Percentiles rank a stretch among this genome's conserved stretches.
Evolutionary conservation across 106 monocot genomes (phyloP).

Genomic region (Gastrodia elata): DNA sequence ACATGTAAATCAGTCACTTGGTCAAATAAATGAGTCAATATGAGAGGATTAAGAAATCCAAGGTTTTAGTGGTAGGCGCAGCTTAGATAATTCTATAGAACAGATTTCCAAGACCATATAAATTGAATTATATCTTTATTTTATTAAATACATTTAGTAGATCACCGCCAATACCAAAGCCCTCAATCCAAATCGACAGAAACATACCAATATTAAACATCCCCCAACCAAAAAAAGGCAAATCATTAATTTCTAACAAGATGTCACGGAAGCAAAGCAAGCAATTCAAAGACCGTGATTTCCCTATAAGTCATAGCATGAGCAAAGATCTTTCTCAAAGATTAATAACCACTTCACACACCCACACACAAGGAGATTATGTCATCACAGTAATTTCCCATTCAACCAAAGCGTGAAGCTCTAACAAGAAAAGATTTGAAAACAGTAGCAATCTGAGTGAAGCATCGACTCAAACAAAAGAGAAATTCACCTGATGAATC

Average conservation of each 20-base stretch:
- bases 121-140: neutral
- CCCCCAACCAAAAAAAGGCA: neutral
- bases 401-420: neutral
- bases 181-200: neutral
- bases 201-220: neutral
- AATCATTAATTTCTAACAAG: neutral
- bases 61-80: neutral
- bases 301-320: neutral
- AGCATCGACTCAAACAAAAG: neutral
- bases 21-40: neutral
- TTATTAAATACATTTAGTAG: neutral
- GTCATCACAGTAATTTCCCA: neutral
- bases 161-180: neutral
- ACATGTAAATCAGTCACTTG: neutral
- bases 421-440: neutral
- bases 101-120: neutral
- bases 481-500: constrained; percentile 55
- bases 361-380: neutral
- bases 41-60: neutral
- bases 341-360: neutral
- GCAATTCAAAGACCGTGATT: neutral
- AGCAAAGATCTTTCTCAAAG: neutral
- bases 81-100: neutral
- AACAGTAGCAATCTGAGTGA: neutral
- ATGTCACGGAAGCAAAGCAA: neutral